Conservation (phyloP, 768 basidiomycete species). For the Leccinum aurantiacum region DNA sequence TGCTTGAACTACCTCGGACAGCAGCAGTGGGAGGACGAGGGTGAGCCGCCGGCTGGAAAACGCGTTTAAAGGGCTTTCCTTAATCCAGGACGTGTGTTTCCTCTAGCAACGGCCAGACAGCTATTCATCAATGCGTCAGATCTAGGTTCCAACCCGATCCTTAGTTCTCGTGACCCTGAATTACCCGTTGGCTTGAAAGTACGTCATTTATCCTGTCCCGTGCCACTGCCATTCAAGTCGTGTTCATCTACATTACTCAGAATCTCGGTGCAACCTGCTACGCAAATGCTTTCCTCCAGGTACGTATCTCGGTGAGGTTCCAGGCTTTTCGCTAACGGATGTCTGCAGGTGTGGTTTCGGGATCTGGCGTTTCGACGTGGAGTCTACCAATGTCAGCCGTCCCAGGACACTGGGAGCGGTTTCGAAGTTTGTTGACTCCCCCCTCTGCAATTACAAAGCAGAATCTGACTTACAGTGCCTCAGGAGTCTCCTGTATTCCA, state of each 20-base stretch:
- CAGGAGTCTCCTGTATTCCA: constrained; percentile 80
- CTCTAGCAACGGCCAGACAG: constrained; percentile 48
- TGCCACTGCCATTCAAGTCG: neutral
- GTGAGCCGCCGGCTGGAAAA: constrained; percentile 36
- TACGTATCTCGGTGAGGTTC: constrained; percentile 28
- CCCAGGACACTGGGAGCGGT: constrained; percentile 44
- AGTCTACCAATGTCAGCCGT: constrained; percentile 74
- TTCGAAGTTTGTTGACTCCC: constrained; percentile 40
- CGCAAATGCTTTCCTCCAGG: constrained; percentile 93
- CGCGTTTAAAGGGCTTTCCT: constrained; percentile 6
- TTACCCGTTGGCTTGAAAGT: constrained; percentile 81
- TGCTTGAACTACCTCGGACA: constrained; percentile 90
- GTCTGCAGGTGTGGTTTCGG: constrained; percentile 83
- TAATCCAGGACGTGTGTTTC: constrained; percentile 16
- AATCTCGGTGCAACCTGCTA: constrained; percentile 98
- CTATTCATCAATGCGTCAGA: constrained; percentile 52
- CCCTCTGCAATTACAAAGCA: neutral
- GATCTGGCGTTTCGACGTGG: constrained; percentile 78
- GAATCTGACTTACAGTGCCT: neutral
- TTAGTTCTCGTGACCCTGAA: constrained; percentile 48
- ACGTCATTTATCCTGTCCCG: constrained; percentile 11
- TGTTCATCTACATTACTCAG: constrained; percentile 38
- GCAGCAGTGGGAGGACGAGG: constrained; percentile 75
- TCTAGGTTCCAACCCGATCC: constrained; percentile 55
- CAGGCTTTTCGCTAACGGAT: constrained; percentile 3